Conservation (phyloP, 2,329 filamentous ascomycete species). For the Aspergillus sp. region DNA sequence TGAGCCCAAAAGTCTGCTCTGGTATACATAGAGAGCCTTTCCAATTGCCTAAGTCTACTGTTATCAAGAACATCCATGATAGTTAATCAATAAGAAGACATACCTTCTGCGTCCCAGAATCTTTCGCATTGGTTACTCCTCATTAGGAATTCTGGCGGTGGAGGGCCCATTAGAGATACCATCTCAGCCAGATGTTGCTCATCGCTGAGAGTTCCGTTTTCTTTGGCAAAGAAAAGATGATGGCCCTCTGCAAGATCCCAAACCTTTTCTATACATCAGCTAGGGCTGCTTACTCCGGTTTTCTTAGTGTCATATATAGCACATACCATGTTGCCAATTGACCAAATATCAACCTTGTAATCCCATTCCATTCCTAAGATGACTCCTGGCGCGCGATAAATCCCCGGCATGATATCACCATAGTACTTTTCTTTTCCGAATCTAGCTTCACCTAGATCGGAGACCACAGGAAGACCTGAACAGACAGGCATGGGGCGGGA, state of each 20-base stretch:
- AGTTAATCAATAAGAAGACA: not conserved
- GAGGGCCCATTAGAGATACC: constrained; percentile 25
- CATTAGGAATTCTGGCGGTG: constrained; percentile 19
- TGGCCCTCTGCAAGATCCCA: constrained; percentile 20
- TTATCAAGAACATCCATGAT: not conserved
- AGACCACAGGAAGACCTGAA: constrained; percentile 27
- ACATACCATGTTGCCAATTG: constrained; percentile 31
- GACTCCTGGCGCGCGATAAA: constrained; percentile 36
- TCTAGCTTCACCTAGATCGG: constrained; percentile 33
- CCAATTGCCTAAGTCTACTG: constrained; percentile 27
- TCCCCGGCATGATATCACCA: constrained; percentile 30
- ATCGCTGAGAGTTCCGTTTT: constrained; percentile 15
- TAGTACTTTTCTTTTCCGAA: constrained; percentile 18
- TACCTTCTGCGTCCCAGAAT: constrained; percentile 24
- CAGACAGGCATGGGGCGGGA: constrained; percentile 25
- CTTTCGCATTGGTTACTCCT: constrained; percentile 13
- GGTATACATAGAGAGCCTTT: constrained; percentile 29
- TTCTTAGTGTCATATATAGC: too few species aligned
- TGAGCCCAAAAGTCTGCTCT: constrained; percentile 24
- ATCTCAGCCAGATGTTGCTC: constrained; percentile 28
- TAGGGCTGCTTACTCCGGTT: too few species aligned
- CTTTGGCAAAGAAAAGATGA: constrained; percentile 22
- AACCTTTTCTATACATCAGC: constrained; percentile 3
- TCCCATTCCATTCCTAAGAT: constrained; percentile 36
- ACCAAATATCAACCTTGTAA: constrained; percentile 36